phyloP scores from a whole-genome alignment of 345 rosid genomes.

The Carallia brachiata region DNA sequence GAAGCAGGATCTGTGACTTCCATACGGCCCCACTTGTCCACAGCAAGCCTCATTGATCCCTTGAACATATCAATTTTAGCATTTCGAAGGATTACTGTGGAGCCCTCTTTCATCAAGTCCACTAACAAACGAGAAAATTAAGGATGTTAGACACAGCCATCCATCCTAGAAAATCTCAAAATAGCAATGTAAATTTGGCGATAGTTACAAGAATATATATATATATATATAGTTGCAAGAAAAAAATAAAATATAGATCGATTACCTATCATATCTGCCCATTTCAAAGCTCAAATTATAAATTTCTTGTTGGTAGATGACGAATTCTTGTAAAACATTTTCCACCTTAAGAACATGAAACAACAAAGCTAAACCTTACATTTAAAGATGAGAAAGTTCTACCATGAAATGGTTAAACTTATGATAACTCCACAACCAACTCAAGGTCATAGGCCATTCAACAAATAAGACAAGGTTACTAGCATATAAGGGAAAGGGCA shows the following conservation, averaged over 20 bases:
- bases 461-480: background rate
- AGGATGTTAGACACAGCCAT: background rate
- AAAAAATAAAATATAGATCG: too few species aligned
- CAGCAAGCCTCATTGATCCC: slow-evolving; percentile 38
- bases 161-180: background rate
- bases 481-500: too few species aligned
- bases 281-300: too few species aligned
- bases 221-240: background rate
- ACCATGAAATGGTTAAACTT: too few species aligned
- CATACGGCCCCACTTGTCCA: slow-evolving; percentile 37
- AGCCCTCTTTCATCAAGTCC: slow-evolving; percentile 78
- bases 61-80: slow-evolving; percentile 35
- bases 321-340: too few species aligned
- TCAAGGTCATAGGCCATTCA: background rate
- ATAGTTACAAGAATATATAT: background rate
- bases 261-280: too few species aligned
- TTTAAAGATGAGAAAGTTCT: too few species aligned
- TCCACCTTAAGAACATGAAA: too few species aligned
- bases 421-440: background rate
- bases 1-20: slow-evolving; percentile 52
- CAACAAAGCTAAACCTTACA: too few species aligned
- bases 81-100: slow-evolving; percentile 55
- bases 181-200: background rate
- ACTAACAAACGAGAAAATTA: slow-evolving; percentile 37
- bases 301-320: too few species aligned